phyloP scores from a whole-genome alignment of 176 grass and related monocot genomes.

The Zoysia japonica region DNA sequence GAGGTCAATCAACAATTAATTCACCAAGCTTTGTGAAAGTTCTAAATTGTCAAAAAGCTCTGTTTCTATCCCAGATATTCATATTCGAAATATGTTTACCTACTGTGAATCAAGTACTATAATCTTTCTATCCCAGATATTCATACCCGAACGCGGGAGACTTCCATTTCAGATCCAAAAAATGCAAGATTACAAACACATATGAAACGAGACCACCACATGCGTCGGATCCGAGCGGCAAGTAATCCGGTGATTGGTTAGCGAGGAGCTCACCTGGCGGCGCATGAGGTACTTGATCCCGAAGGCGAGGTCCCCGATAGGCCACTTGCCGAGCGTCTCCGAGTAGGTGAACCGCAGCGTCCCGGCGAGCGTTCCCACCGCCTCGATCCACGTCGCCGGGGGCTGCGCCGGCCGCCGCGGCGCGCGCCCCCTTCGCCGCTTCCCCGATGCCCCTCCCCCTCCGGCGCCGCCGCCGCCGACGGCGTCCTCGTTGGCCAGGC shows the following conservation, averaged over 20 bases:
- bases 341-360: conserved; percentile 93
- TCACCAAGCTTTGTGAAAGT: not conserved
- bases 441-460: conserved; percentile 33
- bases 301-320: conserved; percentile 92
- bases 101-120: conserved; percentile 8
- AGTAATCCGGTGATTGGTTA: not conserved
- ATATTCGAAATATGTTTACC: too few relatives aligned
- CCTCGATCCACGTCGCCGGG: conserved; percentile 91
- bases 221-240: conserved; percentile 31
- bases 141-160: not conserved
- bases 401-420: conserved; percentile 66
- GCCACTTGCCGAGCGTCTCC: conserved; percentile 98
- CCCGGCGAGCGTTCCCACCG: conserved; percentile 78
- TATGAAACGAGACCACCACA: conserved; percentile 21
- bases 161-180: conserved; percentile 44
- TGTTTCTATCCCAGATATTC: too few relatives aligned
- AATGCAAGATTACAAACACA: conserved; percentile 1
- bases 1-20: conserved; percentile 14
- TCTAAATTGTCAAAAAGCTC: too few relatives aligned
- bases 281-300: conserved; percentile 98
- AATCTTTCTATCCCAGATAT: not conserved
- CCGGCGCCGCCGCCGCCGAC: conserved; percentile 25
- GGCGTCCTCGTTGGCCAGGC: conserved; percentile 50
- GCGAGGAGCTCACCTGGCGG: conserved; percentile 60
- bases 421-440: conserved; percentile 53